A percentile compares a stretch with the other conserved stretches of the same genome.
phyloP scores from a whole-genome alignment of 495 filamentous ascomycete genomes.

The Penicillium paxilli region DNA sequence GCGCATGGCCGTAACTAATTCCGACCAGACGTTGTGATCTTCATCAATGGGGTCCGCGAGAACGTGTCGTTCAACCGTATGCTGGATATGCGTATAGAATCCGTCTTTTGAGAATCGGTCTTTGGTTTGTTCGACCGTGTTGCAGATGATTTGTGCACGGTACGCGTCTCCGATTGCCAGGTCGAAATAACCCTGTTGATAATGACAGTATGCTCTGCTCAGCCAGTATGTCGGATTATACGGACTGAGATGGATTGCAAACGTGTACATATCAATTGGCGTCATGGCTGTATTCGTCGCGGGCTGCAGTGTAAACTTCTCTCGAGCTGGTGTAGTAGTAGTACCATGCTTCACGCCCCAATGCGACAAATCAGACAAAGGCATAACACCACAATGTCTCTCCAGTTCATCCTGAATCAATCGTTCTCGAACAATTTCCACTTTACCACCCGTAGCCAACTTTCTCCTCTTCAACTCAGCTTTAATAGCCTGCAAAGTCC shows the following conservation, averaged over 20 bases:
- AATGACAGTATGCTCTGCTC: conserved; percentile 66
- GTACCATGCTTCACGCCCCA: conserved; percentile 21
- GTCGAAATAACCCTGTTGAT: conserved; percentile 74
- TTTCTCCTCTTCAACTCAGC: not conserved
- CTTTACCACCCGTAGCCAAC: not conserved
- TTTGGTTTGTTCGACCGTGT: conserved; percentile 21
- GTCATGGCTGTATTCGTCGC: conserved; percentile 4
- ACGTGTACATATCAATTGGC: conserved; percentile 38
- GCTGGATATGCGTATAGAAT: conserved; percentile 27
- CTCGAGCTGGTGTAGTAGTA: too few relatives aligned
- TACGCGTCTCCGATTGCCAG: conserved; percentile 83
- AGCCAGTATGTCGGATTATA: conserved; percentile 74
- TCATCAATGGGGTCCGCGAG: conserved; percentile 7
- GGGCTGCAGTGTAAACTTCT: conserved; percentile 15
- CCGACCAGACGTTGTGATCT: not conserved
- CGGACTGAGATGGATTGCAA: conserved; percentile 45
- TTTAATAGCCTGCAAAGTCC: not conserved
- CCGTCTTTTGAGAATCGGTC: conserved; percentile 22
- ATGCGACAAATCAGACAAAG: conserved; percentile 18
- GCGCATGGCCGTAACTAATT: conserved; percentile 14
- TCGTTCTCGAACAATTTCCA: not conserved
- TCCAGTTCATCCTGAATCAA: conserved; percentile 7
- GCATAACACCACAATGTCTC: conserved; percentile 11
- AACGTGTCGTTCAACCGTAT: conserved; percentile 35
- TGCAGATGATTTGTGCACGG: conserved; percentile 67